Evolutionary conservation across 2,329 filamentous ascomycete genomes (phyloP).

Genomic region (Exutisphaerella laricina): DNA sequence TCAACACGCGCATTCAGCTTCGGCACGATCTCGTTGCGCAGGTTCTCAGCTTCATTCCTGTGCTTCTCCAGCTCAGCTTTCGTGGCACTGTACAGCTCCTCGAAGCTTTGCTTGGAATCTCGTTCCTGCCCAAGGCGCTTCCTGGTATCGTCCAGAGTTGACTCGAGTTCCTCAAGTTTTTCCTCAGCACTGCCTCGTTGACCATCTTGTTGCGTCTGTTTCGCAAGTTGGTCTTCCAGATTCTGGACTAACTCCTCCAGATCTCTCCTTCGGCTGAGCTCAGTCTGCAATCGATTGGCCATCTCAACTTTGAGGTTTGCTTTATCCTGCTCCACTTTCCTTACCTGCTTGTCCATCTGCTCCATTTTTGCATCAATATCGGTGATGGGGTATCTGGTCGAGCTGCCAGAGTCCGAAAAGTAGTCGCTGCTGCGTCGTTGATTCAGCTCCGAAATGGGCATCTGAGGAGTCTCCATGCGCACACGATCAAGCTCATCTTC

Average conservation of each 20-base stretch:
- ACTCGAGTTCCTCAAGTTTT: conserved; percentile 72
- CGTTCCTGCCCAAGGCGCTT: conserved; percentile 79
- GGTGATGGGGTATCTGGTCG: conserved; percentile 67
- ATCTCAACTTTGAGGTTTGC: conserved; percentile 80
- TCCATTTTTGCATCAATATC: conserved; percentile 52
- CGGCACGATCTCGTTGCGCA: conserved; percentile 82
- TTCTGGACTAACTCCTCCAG: conserved; percentile 80
- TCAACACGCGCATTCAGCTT: conserved; percentile 70
- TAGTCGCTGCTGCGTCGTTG: conserved; percentile 89
- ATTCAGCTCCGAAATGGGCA: conserved; percentile 39
- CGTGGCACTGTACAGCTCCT: conserved; percentile 81
- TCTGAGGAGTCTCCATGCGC: conserved; percentile 65
- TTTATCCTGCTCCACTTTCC: conserved; percentile 84
- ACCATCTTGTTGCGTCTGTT: conserved; percentile 40
- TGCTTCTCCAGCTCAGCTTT: conserved; percentile 75
- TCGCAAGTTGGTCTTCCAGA: conserved; percentile 70
- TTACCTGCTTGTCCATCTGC: conserved; percentile 76
- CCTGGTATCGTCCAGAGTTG: conserved; percentile 72
- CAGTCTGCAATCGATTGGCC: conserved; percentile 80
- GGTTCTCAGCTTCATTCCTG: conserved; percentile 83
- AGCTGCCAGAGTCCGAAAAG: conserved; percentile 93
- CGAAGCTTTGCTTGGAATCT: conserved; percentile 84
- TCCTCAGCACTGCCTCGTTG: conserved; percentile 40
- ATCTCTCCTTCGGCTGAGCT: conserved; percentile 66
- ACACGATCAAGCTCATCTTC: conserved; percentile 88